These are phyloP conservation scores for Acer saccharum DNA, from an alignment of 345 rosid genomes.

Conservation along the genomic window DNA sequence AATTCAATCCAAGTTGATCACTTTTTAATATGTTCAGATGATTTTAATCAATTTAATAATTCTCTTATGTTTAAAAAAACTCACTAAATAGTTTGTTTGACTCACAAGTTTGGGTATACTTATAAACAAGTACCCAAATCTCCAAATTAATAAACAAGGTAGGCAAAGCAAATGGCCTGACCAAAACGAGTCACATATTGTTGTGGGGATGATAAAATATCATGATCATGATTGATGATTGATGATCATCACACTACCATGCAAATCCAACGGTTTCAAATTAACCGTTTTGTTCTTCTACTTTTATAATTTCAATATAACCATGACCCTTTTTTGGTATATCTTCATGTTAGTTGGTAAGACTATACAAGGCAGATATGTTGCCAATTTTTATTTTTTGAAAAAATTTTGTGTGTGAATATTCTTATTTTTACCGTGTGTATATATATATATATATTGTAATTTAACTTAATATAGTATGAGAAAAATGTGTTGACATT, in stretches of 20 bases:
- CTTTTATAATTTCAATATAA: not conserved
- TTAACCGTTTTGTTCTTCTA: not conserved
- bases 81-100: not conserved
- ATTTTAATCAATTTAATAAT: too few species aligned
- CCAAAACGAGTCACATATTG: not conserved
- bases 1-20: too few species aligned
- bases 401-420: not conserved
- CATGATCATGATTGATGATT: not conserved
- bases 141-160: not conserved
- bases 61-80: too few species aligned
- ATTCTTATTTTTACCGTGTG: not conserved
- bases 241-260: not conserved
- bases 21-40: not conserved
- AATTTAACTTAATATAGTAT: too few species aligned
- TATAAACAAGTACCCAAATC: not conserved
- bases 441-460: too few species aligned
- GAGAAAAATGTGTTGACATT: too few species aligned
- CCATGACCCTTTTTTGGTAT: not conserved
- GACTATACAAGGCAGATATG: not conserved
- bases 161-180: not conserved
- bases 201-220: not conserved
- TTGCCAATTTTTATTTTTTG: not conserved
- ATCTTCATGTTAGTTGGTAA: not conserved
- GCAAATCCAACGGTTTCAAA: not conserved
- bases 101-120: too few species aligned